phyloP scores from a whole-genome alignment of 116 monocot genomes.

The Cymodocea nodosa region DNA sequence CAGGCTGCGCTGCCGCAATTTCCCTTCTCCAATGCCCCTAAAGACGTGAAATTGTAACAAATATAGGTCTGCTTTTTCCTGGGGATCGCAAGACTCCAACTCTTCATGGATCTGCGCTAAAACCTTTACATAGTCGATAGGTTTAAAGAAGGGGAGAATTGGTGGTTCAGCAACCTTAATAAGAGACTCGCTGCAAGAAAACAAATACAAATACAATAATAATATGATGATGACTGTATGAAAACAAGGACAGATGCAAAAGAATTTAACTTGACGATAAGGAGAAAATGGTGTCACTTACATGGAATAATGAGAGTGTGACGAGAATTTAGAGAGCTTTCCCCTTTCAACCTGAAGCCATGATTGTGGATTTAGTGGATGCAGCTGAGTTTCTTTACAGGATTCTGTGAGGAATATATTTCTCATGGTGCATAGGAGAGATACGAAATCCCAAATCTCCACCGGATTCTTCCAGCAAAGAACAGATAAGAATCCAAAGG shows the following conservation, averaged over 20 bases:
- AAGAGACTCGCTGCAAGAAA: slow-evolving; percentile 47
- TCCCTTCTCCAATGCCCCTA: slow-evolving; percentile 50
- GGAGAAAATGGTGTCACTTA: slow-evolving; percentile 18
- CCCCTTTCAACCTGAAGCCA: slow-evolving; percentile 77
- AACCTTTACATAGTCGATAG: slow-evolving; percentile 57
- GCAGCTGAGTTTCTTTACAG: slow-evolving; percentile 55
- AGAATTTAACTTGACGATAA: neutral
- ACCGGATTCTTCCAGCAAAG: slow-evolving; percentile 1
- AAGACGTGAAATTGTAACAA: slow-evolving; percentile 69
- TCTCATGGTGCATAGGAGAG: slow-evolving; percentile 50
- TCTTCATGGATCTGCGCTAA: slow-evolving; percentile 64
- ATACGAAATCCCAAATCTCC: slow-evolving; percentile 36
- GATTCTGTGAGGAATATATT: slow-evolving; percentile 60
- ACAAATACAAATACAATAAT: neutral
- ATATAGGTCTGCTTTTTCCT: slow-evolving; percentile 38
- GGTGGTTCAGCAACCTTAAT: slow-evolving; percentile 57
- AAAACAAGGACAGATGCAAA: neutral
- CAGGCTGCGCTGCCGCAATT: slow-evolving; percentile 57
- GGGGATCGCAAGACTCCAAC: slow-evolving; percentile 38
- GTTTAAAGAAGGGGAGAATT: slow-evolving; percentile 51
- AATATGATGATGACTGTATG: neutral
- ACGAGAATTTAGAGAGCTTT: slow-evolving; percentile 49
- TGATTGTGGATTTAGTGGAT: slow-evolving; percentile 51
- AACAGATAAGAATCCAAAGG: neutral
- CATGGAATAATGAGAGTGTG: slow-evolving; percentile 53